These are phyloP conservation scores for Crotalaria pallida DNA, from an alignment of 306 rosid species.

Conservation along the genomic window DNA sequence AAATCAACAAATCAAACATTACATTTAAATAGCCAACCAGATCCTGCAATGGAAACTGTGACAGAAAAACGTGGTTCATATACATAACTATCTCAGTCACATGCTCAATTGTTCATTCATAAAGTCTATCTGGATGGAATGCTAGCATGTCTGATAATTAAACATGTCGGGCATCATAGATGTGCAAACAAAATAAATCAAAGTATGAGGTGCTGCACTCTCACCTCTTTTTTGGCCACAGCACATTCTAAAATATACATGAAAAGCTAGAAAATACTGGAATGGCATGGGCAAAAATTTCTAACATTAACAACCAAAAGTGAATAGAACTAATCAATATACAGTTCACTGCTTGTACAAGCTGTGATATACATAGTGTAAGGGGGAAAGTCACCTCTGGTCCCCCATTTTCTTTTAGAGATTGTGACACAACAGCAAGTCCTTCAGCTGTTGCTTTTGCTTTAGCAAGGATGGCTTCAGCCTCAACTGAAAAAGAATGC, in stretches of 20 bases:
- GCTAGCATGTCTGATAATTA: no score
- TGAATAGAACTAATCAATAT: background rate
- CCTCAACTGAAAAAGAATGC: constrained; percentile 65
- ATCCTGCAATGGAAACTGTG: no score
- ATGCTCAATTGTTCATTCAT: no score
- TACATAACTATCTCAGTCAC: no score
- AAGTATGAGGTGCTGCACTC: background rate
- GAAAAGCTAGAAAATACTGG: constrained; percentile 2
- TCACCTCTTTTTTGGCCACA: background rate
- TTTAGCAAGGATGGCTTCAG: constrained; percentile 87
- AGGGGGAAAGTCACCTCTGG: constrained; percentile 87
- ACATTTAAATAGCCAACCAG: no score
- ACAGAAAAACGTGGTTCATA: no score
- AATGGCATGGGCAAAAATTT: background rate
- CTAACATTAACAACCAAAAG: background rate
- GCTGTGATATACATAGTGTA: background rate
- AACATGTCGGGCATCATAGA: background rate
- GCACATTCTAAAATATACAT: background rate
- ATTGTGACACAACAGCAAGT: constrained; percentile 54
- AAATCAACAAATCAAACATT: background rate
- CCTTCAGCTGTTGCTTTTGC: constrained; percentile 92
- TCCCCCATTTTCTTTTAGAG: constrained; percentile 79
- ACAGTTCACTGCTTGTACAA: background rate
- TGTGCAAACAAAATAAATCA: background rate
- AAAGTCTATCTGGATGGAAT: no score